Evolutionary conservation across 1,284 basidiomycete genomes (phyloP), one percentile per base, ranked within the genome.

Genomic region (Fomitopsis pinicola): DNA sequence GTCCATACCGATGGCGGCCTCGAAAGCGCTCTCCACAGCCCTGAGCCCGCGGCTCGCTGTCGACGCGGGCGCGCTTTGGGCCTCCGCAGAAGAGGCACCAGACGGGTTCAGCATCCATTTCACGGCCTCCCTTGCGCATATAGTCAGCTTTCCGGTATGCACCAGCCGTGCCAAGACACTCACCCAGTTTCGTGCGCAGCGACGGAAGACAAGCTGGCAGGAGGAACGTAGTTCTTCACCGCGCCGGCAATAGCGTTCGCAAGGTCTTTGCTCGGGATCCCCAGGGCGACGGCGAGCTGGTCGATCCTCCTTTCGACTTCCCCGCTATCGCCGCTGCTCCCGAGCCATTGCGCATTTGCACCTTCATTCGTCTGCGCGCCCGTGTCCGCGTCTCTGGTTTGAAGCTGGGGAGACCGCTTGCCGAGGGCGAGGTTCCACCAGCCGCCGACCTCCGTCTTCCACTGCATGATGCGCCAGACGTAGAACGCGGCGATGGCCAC

Each of bases 171-270:
- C 19, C 3, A 6, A 35, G 12, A 58, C n/a, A 67, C 48, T 76
- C 74, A 61, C 80, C 77, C 55, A 79, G 80, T 81, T 68, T 81
- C 79, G 60, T 74, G 72, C 22, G 78, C 78, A 6, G 78, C 77
- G 6, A 87, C 73, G 2, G 82, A 84, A 12, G 82, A 81, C 55
- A 88, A 68, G 42, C 80, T 83, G 5, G 82, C 84, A 17, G 82
- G 81, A 1, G 87, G 84, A 26, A 88, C 80, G 64, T 85, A 72
- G 36, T 83, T 77, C 59, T 77, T 76, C 40, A 86, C 82, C 0
- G 81, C 85, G 57, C 75, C 76, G 1, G 83, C 84, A 58, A 90
- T 84, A 0, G 86, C 87, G 28, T 76, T 77, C 1, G 87, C 86
- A 2, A 91, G 75, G 53, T 87, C 83, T 40, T 75, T 74, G 14